These are phyloP conservation scores for Marasmius fiardii DNA, from an alignment of 1,284 basidiomycete genomes.

Conservation along the genomic window DNA sequence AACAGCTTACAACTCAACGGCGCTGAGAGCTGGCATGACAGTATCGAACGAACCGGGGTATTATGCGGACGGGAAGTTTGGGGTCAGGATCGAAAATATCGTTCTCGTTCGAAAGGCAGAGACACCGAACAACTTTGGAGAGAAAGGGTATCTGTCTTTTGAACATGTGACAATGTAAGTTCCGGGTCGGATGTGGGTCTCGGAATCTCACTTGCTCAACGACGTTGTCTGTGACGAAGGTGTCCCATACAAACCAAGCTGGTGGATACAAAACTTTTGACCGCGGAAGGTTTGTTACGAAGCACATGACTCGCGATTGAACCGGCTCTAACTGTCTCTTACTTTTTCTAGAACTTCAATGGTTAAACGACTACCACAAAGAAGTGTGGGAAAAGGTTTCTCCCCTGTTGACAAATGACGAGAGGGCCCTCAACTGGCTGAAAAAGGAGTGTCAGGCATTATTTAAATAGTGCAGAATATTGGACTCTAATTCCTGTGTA, in stretches of 20 bases:
- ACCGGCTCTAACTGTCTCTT: not conserved
- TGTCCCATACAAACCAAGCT: slow-evolving; percentile 89
- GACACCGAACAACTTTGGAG: slow-evolving; percentile 84
- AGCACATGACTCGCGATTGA: not conserved
- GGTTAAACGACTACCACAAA: slow-evolving; percentile 86
- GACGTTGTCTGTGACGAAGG: slow-evolving; percentile 26
- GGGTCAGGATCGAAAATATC: slow-evolving; percentile 92
- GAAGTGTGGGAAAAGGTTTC: slow-evolving; percentile 77
- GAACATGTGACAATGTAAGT: slow-evolving; percentile 80
- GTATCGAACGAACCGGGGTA: slow-evolving; percentile 95
- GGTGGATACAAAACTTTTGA: slow-evolving; percentile 66
- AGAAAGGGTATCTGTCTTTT: slow-evolving; percentile 79
- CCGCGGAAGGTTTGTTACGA: slow-evolving; percentile 27
- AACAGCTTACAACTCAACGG: slow-evolving; percentile 61
- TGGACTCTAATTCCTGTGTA: no score
- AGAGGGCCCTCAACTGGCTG: slow-evolving; percentile 77
- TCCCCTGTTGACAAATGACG: slow-evolving; percentile 70
- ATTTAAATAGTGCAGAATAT: slow-evolving; percentile 15
- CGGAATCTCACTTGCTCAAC: not conserved
- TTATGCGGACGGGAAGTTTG: slow-evolving; percentile 89
- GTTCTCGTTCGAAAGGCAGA: slow-evolving; percentile 71
- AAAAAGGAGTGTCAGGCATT: slow-evolving; percentile 62
- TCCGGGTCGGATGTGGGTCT: slow-evolving; percentile 27
- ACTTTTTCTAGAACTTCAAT: slow-evolving; percentile 67
- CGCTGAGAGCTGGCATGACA: slow-evolving; percentile 83